Base-by-base conservation (phyloP, 768 basidiomycete species). In the Sarcodon aspratus region DNA sequence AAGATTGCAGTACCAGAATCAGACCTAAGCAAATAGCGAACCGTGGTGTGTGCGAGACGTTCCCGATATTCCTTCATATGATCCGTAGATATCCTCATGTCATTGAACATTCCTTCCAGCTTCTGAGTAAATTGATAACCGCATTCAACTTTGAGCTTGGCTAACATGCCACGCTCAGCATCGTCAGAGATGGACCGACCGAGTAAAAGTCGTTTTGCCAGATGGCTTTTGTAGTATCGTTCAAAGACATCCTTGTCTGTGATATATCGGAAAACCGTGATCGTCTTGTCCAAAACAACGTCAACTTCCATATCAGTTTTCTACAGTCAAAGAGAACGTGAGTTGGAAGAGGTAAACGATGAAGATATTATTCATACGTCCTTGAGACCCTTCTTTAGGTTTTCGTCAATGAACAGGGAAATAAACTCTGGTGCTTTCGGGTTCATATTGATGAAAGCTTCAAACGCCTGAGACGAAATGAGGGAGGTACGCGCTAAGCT, bases 71-170 rank as follows among this genome's bases (percentile, higher is more conserved):
- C 78, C 34, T 75, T 69, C 74, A 85, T 86, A 12, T 80, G 81
- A 49, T 99, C 96, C 15, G 70, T 65, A 6, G 91, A 95, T 31
- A 94, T 63, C 58, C 81, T 88, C 81, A 99, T 93, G 61, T 98
- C 95, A 55, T 90, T 76, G 78, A 99, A 96, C 95, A 99, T 99
- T 50, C 94, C 94, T 64, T 99, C 94, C 58, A 98, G 71, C 63
- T 94, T 94, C 66, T 95, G 91, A 1, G 96, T 98, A 65, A 98
- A 99, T 61, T 95, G 91, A 57, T 83, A 85, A 7, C 95, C 95
- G 59, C 88, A 94, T 67, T 98, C 95, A 21, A 95, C 76, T 68
- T 97, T 97, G 59, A 99, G 80, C 66, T 96, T 97, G 43, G 91
- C 84, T 1, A 99, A 76, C 93, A 99, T 97, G 50, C 86, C 90